Evolutionary conservation across 2,329 filamentous ascomycete species (phyloP).

Genomic region (Cladosporium sp.): DNA sequence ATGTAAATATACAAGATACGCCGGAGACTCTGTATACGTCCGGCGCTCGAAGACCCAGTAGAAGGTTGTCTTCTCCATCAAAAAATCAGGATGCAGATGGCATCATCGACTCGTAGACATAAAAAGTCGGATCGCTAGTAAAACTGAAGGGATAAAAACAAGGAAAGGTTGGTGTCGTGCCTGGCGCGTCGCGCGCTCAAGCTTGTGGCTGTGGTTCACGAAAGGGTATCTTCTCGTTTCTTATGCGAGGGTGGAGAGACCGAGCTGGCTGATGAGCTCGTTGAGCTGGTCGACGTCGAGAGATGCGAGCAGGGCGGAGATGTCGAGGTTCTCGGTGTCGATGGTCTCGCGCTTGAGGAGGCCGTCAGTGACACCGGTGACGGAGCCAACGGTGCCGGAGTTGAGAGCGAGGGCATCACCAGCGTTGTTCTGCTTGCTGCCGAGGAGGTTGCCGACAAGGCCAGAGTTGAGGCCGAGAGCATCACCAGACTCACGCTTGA

Average conservation of each 20-base stretch:
- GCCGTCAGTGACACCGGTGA: neutral
- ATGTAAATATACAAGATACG: slow-evolving; percentile 7
- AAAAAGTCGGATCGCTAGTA: slow-evolving; percentile 1
- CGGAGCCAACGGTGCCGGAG: neutral
- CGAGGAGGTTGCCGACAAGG: neutral
- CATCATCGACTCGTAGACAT: slow-evolving; percentile 16
- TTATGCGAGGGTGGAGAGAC: neutral
- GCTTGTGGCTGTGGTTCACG: neutral
- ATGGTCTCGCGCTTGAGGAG: slow-evolving; percentile 3
- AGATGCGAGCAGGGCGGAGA: neutral
- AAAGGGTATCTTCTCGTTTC: neutral
- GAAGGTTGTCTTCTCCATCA: neutral
- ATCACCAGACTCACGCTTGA: neutral
- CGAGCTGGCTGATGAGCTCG: slow-evolving; percentile 1
- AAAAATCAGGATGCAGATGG: slow-evolving; percentile 7
- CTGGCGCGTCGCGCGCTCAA: neutral
- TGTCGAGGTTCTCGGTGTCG: slow-evolving; percentile 13
- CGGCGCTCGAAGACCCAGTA: neutral
- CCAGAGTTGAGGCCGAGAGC: slow-evolving; percentile 4
- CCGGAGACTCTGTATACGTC: neutral
- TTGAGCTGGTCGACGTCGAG: slow-evolving; percentile 6
- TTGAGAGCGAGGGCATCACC: neutral
- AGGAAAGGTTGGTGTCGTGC: slow-evolving; percentile 5
- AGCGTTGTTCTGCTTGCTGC: neutral
- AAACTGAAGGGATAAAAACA: neutral